Base-by-base conservation (phyloP, 306 rosid species). In the Arachis hypogaea region DNA sequence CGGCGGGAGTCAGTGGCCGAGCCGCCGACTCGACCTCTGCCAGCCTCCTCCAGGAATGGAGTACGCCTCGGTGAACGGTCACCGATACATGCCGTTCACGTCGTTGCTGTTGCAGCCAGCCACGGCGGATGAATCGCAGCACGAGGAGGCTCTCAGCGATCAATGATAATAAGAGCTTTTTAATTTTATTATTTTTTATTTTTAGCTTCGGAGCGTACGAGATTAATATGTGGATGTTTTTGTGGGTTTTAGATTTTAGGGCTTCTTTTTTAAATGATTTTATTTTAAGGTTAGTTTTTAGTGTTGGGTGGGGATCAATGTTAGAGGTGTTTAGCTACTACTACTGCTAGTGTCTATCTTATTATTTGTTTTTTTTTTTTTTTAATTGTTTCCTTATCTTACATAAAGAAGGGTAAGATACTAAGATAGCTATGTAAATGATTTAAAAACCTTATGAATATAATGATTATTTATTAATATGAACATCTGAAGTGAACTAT, bases 51-150 rank as follows among this genome's bases (percentile, higher is more conserved):
- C 75, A 5, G 87, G 84, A n/a, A 47, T 84, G 82, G 92, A 86
- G 2, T 88, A 85, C 52, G 50, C 55, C 16, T 65, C 30, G 14
- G 80, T 51, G 11, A 82, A 69, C 7, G 84, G 85, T 22, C 88
- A 80, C 57, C 80, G 90, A 28, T 83, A 91, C 71, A 90, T 93
- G 98, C 96, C 95, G 49, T 94, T 91, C 79, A 94, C 98, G 14
- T 84, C 97, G 60, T 14, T 94, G 84, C 62, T 94, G 73, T 59
- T 93, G 78, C 98, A 93, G 85, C 83, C 93, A 3, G 4, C 87
- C 42, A 65, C 90, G 47, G 80, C 49, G 68, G 90, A 83, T 74
- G 86, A 77, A 29, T 78, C 77, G 75, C 87, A 68, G 44, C 84
- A 84, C 30, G 95, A 85, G 18, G 92, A 85, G 70, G 63, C 72